phyloP scores from a whole-genome alignment of 2,329 filamentous ascomycete genomes.

The Aureobasidium sp. region DNA sequence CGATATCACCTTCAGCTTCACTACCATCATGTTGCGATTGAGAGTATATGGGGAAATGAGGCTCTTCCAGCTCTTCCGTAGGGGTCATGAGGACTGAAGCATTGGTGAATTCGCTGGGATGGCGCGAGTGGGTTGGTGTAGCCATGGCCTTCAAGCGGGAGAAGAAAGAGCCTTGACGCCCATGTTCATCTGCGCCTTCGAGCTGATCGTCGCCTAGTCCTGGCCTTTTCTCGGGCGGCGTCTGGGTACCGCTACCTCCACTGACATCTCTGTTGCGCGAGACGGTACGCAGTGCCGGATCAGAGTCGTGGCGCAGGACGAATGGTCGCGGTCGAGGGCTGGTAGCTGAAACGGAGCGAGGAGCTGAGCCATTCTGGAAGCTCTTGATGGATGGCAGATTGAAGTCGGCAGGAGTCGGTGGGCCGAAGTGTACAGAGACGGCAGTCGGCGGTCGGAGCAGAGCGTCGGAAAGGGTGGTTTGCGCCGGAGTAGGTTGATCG shows the following conservation, averaged over 20 bases:
- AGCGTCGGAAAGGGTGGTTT: background rate
- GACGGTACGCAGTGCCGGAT: background rate
- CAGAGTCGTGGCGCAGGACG: conserved; percentile 15
- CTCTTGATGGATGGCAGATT: background rate
- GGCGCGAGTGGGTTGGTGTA: conserved; percentile 43
- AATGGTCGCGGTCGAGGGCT: conserved; percentile 6
- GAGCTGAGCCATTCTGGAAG: background rate
- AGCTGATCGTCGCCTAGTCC: conserved; percentile 57
- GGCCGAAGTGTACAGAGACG: conserved; percentile 12
- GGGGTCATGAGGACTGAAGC: conserved; percentile 36
- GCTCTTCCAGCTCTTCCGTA: conserved; percentile 42
- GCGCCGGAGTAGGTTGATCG: background rate
- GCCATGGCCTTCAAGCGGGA: conserved; percentile 71
- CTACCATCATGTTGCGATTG: conserved; percentile 54
- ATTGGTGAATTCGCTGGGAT: conserved; percentile 46
- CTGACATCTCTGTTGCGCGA: conserved; percentile 14
- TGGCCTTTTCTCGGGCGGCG: conserved; percentile 35
- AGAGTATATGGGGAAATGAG: conserved; percentile 31
- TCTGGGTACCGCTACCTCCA: conserved; percentile 26
- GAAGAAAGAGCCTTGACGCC: conserved; percentile 58
- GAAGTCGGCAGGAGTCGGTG: conserved; percentile 14
- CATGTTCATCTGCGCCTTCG: conserved; percentile 57
- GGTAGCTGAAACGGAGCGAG: conserved; percentile 1
- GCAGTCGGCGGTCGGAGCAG: conserved; percentile 8
- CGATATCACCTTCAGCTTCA: conserved; percentile 71